Base-by-base conservation (phyloP, 106 monocot species). In the Posidonia australis region DNA sequence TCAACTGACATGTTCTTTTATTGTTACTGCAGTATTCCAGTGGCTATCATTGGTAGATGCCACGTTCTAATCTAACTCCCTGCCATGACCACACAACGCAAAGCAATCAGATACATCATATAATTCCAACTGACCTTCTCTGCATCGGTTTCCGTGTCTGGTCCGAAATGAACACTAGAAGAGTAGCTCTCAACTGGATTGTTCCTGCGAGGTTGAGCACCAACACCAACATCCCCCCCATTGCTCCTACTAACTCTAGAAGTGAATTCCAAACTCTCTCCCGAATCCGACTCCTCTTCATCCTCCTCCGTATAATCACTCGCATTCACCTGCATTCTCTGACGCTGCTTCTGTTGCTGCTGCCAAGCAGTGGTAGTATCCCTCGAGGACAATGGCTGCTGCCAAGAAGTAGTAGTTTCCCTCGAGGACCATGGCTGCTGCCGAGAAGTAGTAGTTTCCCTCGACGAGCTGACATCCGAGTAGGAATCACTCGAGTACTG, bases 381-480 rank as follows among this genome's bases (percentile, higher is more conserved):
- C n/a, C n/a, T n/a, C n/a, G n/a, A n/a, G n/a, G n/a, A n/a, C n/a
- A n/a, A n/a, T 36, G 36, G 2, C 7, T 36, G 36, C 36, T 36
- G 36, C 36, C 36, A 4, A 36, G 36, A 36, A 36, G 36, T 36
- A 36, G 36, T 36, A 36, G 36, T 36, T 7, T 36, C 36, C 36
- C 36, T 36, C 5, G 36, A 4, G 36, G 36, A 36, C 5, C 2
- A 36, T 36, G 25, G 9, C 0, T 20, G 1, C 6, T 63, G 24
- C 56, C 24, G 20, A 20, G 62, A 29, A 23, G 62, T 24, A 20
- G 73, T 75, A 11, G 36, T 36, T 36, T 80, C 84, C 48, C 67
- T 73, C 0, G 90, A 84, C 12, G 87, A 83, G 60, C 87, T 87
- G 36, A 87, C 44, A 25, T 90, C 96, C 25, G 90, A 90, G 63